A percentile compares a stretch with the other conserved stretches of the same genome.
phyloP scores from a whole-genome alignment of 1,284 basidiomycete species.

The Neotropicomus parvogracilis region DNA sequence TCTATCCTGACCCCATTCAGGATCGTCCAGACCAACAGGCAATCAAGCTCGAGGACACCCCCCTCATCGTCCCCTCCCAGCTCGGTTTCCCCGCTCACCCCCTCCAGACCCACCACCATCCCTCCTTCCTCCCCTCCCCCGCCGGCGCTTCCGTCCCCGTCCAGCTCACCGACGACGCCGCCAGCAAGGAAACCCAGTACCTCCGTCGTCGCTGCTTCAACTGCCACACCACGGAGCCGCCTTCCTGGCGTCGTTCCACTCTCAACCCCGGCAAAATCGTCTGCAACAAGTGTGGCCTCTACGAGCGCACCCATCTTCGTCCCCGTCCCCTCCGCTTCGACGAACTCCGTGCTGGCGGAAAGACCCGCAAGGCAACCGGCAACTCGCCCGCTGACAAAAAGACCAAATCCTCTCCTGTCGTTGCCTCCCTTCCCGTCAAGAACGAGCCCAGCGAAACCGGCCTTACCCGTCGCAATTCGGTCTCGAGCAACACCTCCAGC shows the following conservation, averaged over 20 bases:
- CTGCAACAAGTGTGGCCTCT: slow-evolving; percentile 85
- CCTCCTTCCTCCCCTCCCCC: slow-evolving; percentile 31
- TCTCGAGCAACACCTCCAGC: slow-evolving; percentile 56
- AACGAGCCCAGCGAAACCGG: slow-evolving; percentile 57
- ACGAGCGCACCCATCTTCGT: slow-evolving; percentile 79
- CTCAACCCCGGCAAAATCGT: slow-evolving; percentile 86
- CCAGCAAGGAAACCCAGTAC: slow-evolving; percentile 82
- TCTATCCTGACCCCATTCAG: slow-evolving; percentile 30
- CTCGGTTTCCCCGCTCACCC: slow-evolving; percentile 31
- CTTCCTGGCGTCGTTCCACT: slow-evolving; percentile 78
- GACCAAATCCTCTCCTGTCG: slow-evolving; percentile 25
- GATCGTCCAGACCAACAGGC: slow-evolving; percentile 36
- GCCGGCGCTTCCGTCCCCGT: slow-evolving; percentile 52
- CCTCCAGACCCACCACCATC: slow-evolving; percentile 24
- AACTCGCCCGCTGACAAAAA: slow-evolving; percentile 36
- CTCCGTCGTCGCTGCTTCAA: slow-evolving; percentile 81
- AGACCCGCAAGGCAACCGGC: slow-evolving; percentile 61
- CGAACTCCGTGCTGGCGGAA: slow-evolving; percentile 76
- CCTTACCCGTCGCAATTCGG: slow-evolving; percentile 54
- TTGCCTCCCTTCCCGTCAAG: slow-evolving; percentile 47
- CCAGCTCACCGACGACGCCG: slow-evolving; percentile 83
- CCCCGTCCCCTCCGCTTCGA: slow-evolving; percentile 78
- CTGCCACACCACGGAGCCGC: slow-evolving; percentile 83
- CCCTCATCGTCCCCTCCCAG: slow-evolving; percentile 62
- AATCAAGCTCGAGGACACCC: slow-evolving; percentile 63